These are phyloP conservation scores for Chlorella sp. DNA, from an alignment of 139 green algal species.

Conservation along the genomic window DNA sequence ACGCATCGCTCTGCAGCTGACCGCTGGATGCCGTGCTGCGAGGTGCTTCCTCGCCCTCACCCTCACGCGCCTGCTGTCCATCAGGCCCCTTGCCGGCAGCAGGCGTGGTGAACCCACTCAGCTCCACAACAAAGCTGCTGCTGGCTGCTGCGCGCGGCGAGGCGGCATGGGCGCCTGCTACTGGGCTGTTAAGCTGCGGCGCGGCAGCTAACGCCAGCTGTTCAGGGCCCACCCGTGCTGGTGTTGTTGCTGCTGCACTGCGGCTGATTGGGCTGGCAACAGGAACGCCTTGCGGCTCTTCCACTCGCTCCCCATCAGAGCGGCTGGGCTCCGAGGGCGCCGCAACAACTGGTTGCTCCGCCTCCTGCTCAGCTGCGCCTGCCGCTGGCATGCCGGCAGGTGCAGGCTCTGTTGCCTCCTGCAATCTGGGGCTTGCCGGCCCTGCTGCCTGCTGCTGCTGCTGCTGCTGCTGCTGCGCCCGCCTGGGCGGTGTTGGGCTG, in stretches of 20 bases:
- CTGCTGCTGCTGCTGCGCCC: not conserved
- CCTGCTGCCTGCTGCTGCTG: not conserved
- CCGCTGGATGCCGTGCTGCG: not conserved
- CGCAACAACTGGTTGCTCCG: too few relatives aligned
- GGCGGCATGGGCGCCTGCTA: too few relatives aligned
- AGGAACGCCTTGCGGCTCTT: not conserved
- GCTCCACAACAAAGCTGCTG: not conserved
- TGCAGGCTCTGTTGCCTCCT: not conserved
- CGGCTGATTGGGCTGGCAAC: not conserved
- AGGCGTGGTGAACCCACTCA: slow-evolving; percentile 27
- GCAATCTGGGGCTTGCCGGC: not conserved
- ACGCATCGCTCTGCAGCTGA: not conserved
- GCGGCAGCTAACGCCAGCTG: not conserved
- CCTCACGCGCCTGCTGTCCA: not conserved
- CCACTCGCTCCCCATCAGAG: not conserved
- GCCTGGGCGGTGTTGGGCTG: slow-evolving; percentile 1
- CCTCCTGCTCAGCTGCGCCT: not conserved
- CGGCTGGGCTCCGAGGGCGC: too few relatives aligned
- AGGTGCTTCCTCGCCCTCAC: not conserved
- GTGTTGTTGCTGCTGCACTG: not conserved
- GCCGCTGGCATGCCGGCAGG: slow-evolving; percentile 11
- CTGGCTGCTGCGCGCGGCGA: not conserved
- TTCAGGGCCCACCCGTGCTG: not conserved
- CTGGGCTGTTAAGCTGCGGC: too few relatives aligned
- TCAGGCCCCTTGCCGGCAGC: not conserved